Evolutionary conservation across 1,284 basidiomycete genomes (phyloP).

Genomic region (Xerocomus minutiporus): DNA sequence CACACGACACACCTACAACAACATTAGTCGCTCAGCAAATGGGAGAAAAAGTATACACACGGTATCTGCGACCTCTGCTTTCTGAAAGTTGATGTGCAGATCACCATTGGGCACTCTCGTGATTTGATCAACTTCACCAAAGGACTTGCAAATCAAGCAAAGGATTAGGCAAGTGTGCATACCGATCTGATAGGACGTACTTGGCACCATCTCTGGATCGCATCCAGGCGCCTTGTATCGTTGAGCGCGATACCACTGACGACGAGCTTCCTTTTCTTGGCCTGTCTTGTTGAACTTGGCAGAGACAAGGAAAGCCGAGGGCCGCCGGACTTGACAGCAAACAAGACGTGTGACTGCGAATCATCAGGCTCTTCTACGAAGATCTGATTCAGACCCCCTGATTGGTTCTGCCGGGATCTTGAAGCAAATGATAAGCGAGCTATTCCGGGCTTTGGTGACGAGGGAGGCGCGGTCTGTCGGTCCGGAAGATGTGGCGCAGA

Average conservation of each 20-base stretch:
- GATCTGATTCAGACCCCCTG: constrained; percentile 29
- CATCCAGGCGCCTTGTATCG: constrained; percentile 50
- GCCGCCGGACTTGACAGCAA: constrained; percentile 31
- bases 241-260: constrained; percentile 49
- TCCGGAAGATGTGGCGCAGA: constrained; percentile 37
- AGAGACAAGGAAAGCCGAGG: constrained; percentile 48
- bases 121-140: constrained; percentile 69
- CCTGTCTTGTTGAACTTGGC: constrained; percentile 35
- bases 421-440: constrained; percentile 26
- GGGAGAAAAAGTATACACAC: constrained; percentile 37
- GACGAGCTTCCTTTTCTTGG: constrained; percentile 52
- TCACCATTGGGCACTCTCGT: constrained; percentile 68
- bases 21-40: constrained; percentile 3
- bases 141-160: constrained; percentile 42
- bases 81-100: constrained; percentile 65
- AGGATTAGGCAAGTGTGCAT: constrained; percentile 4
- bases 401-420: constrained; percentile 18
- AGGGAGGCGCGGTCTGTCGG: constrained; percentile 23
- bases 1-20: constrained; percentile 62
- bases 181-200: constrained; percentile 35
- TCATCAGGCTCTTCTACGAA: constrained; percentile 32
- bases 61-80: constrained; percentile 71
- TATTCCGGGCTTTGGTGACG: constrained; percentile 20
- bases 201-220: constrained; percentile 67
- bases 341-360: constrained; percentile 31